A percentile compares a stretch with the other conserved stretches of the same genome.
Evolutionary conservation across 305 asterid genomes (phyloP).

Genomic region (Fraxinus floribunda): DNA sequence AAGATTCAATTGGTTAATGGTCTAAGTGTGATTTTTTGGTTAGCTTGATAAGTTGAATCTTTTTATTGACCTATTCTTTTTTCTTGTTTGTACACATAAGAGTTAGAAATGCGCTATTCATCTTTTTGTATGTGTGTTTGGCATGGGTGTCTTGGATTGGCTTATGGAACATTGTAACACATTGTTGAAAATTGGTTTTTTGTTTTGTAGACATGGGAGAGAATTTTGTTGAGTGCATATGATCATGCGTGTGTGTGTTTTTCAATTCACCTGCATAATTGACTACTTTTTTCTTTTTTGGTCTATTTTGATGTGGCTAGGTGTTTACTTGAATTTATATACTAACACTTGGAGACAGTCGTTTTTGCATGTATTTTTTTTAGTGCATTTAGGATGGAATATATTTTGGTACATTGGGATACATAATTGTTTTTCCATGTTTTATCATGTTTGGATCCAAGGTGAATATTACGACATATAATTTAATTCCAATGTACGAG

Average conservation of each 20-base stretch:
- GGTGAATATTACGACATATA: conserved; percentile 50
- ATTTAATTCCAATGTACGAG: conserved; percentile 60
- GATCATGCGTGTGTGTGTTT: not conserved
- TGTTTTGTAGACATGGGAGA: not conserved
- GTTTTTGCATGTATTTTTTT: not conserved
- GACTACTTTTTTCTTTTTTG: no score
- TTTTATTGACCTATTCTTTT: no score
- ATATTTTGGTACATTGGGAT: conserved; percentile 60
- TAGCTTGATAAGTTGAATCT: no score
- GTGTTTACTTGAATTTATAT: no score
- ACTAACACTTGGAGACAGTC: no score
- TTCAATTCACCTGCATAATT: no score
- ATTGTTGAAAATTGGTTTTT: not conserved
- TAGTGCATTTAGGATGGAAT: conserved; percentile 58
- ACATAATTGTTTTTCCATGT: conserved; percentile 50
- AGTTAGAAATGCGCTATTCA: no score
- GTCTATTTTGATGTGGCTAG: no score
- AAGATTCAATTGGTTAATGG: no score
- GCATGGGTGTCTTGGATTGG: not conserved
- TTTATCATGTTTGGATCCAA: conserved; percentile 52
- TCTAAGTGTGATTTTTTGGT: no score
- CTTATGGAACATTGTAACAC: not conserved
- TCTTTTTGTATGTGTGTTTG: not conserved
- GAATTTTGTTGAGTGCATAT: not conserved
- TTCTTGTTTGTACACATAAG: no score